Evolutionary conservation across 805 yeast species (phyloP).

Genomic region (Saccharomycopsis fibuligera): DNA sequence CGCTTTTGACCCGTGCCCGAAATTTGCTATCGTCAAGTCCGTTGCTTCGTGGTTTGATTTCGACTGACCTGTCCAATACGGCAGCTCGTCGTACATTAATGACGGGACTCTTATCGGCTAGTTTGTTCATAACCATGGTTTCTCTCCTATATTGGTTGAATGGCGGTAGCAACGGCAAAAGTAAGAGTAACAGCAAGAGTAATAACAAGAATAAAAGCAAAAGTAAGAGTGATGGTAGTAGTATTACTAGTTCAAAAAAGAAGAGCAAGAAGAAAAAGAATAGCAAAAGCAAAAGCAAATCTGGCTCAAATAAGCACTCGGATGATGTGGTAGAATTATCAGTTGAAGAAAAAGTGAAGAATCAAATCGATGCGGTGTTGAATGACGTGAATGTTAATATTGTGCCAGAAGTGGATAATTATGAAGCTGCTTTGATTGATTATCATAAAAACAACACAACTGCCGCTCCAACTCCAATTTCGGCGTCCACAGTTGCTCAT

Average conservation of each 20-base stretch:
- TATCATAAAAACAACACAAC: not conserved
- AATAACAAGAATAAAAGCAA: not conserved
- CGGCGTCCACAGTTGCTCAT: not conserved
- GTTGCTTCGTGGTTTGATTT: too few species aligned
- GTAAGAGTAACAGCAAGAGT: not conserved
- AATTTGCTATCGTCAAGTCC: too few species aligned
- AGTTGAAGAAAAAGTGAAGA: conserved; percentile 1
- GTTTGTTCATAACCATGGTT: not conserved
- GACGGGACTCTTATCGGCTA: not conserved
- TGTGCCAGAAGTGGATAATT: conserved; percentile 13
- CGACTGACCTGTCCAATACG: too few species aligned
- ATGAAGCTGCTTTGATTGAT: conserved; percentile 6
- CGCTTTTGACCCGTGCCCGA: too few species aligned
- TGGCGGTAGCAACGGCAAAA: not conserved
- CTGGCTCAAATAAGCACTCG: not conserved
- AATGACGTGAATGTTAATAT: conserved; percentile 5
- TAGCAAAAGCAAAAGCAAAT: conserved; percentile 1
- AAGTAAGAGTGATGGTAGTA: not conserved
- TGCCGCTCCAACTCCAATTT: not conserved
- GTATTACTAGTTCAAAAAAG: too few species aligned
- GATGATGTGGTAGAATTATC: conserved; percentile 1
- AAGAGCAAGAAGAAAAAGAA: conserved; percentile 8
- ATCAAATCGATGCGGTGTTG: not conserved
- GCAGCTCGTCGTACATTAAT: too few species aligned
- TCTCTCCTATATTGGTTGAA: not conserved